Base-by-base conservation (phyloP, 495 filamentous ascomycete genomes). In the Antarctomyces pellizariae region DNA sequence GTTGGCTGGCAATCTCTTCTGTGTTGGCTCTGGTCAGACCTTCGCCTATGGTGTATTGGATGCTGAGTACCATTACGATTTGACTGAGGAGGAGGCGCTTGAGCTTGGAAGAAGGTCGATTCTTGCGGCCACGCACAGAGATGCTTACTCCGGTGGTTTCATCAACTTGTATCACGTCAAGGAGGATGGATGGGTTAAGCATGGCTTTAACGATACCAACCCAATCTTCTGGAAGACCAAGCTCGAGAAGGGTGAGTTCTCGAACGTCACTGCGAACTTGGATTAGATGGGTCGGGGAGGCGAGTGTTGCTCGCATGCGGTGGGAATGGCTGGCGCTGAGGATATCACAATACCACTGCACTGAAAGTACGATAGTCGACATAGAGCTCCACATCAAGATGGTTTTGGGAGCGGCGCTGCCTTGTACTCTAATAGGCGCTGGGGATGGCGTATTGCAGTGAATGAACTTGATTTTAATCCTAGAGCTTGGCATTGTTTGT, bases 141-240 rank as follows among this genome's bases (percentile, higher is more conserved):
- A 97, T 50, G 86, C 86, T 10, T 97, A 74, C 65, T 95, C 86
- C 11, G 86, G 86, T 58, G 89, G 86, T 31, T 93, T 70, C 58
- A 93, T 97, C 62, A 97, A 97, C 56, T 41, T 91, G 43, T 97
- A 97, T 49, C 89, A 95, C 44, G 79, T 97, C 43, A 93, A 92
- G 69, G 83, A 95, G 54, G 71, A 76, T 34, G 86, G 86, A 33
- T 97, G 86, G 86, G 80, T 84, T 35, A 91, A 90, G 62, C 84
- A 93, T 44, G 86, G 86, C 25, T 97, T 97, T 59, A 75, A 57
- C 46, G 79, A 90, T 46, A 90, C 80, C 36, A 80, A 86, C 57
- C 78, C 79, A 13, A 80, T 93, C 41, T 95, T 95, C 69, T 95
- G 89, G 86, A 75, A 89, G 65, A 91, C 78, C 22, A 97, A 95